Percentiles rank a stretch among this genome's conserved stretches.
phyloP scores from a whole-genome alignment of 176 grass and related monocot genomes.

The Guadua angustifolia region DNA sequence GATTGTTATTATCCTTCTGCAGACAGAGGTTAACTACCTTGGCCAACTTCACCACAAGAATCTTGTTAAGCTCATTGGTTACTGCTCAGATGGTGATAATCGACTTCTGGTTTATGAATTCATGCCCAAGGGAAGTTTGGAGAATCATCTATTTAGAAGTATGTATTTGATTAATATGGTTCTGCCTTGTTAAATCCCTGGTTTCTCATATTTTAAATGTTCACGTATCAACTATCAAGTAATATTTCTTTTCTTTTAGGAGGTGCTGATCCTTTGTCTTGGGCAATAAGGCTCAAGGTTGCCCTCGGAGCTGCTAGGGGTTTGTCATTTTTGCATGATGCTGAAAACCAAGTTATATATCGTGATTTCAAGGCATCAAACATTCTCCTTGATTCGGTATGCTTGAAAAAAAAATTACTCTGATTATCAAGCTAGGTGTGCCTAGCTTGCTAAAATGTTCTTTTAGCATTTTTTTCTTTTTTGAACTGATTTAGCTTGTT shows the following conservation, averaged over 20 bases:
- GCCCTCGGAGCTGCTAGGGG: constrained; percentile 92
- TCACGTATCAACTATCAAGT: constrained; percentile 25
- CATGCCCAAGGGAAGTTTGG: constrained; percentile 92
- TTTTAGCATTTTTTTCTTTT: constrained; percentile 12
- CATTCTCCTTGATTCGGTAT: constrained; percentile 98
- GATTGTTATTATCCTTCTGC: constrained; percentile 38
- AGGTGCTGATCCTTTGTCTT: constrained; percentile 79
- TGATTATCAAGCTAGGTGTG: background rate
- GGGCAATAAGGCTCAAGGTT: constrained; percentile 93
- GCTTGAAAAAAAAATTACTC: constrained; percentile 15
- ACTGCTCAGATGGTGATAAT: constrained; percentile 81
- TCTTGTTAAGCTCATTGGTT: constrained; percentile 93
- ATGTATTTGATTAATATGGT: constrained; percentile 32
- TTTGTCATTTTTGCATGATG: constrained; percentile 90
- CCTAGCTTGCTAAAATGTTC: background rate
- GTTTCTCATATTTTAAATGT: constrained; percentile 7
- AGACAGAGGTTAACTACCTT: constrained; percentile 96
- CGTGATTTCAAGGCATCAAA: constrained; percentile 99
- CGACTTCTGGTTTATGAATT: constrained; percentile 91
- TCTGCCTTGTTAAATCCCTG: constrained; percentile 1
- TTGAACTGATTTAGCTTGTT: constrained; percentile 24
- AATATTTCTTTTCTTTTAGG: constrained; percentile 50
- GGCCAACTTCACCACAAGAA: constrained; percentile 87
- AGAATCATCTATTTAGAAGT: constrained; percentile 97
- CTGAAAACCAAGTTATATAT: constrained; percentile 92